Percentiles rank a stretch among this genome's conserved stretches.
Conservation (phyloP, 352 stramenopile species). For the Albugo candida region DNA sequence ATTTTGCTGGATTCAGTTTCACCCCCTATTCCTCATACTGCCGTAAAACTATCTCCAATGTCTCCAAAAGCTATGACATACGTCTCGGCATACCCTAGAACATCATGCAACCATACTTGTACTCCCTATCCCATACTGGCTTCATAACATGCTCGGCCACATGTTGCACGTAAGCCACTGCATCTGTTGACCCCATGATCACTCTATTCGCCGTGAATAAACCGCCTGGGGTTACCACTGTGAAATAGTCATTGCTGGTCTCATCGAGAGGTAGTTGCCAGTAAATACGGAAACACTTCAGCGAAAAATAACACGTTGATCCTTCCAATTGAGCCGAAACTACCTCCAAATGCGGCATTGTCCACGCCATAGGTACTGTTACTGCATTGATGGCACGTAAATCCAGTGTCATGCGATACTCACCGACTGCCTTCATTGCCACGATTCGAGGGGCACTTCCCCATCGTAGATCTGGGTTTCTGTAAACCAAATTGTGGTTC, state of each 20-base stretch:
- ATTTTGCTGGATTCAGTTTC: no score
- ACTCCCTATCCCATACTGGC: slow-evolving; percentile 1
- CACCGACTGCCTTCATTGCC: slow-evolving; percentile 1
- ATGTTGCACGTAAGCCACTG: slow-evolving; percentile 10
- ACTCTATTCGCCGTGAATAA: slow-evolving; percentile 6
- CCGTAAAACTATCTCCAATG: slow-evolving; percentile 1
- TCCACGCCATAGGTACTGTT: slow-evolving; percentile 8
- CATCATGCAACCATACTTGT: slow-evolving; percentile 4
- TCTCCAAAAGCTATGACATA: slow-evolving; percentile 1
- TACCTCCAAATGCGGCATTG: slow-evolving; percentile 7
- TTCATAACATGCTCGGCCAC: background rate
- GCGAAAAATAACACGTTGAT: slow-evolving; percentile 9
- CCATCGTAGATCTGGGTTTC: background rate
- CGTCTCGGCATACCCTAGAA: slow-evolving; percentile 1
- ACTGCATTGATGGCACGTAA: slow-evolving; percentile 1
- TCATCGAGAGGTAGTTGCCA: slow-evolving; percentile 11
- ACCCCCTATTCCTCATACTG: slow-evolving; percentile 1
- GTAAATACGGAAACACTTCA: slow-evolving; percentile 12
- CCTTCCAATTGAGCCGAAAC: background rate
- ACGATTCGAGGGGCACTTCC: background rate
- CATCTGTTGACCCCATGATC: slow-evolving; percentile 6
- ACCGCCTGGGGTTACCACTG: slow-evolving; percentile 2
- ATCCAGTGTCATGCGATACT: slow-evolving; percentile 6
- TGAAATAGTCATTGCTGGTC: slow-evolving; percentile 7
- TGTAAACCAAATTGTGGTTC: background rate